phyloP scores from a whole-genome alignment of 2,329 filamentous ascomycete genomes.

The Saccharata proteae region DNA sequence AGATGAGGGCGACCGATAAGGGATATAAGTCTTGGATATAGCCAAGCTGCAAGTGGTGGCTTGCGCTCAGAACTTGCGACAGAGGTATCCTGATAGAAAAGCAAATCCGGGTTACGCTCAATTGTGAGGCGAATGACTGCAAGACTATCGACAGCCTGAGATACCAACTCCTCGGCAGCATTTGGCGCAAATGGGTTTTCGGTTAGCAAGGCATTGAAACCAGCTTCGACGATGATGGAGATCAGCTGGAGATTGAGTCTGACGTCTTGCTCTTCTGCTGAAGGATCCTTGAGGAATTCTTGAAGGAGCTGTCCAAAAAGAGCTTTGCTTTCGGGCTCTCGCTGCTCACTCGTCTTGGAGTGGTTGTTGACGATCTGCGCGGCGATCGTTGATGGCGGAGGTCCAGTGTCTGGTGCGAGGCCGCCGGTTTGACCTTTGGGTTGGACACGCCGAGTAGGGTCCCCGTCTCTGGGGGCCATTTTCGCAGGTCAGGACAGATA shows the following conservation, averaged over 20 bases:
- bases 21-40: conserved; percentile 40
- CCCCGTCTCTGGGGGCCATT: conserved; percentile 31
- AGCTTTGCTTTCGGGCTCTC: conserved; percentile 53
- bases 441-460: conserved; percentile 18
- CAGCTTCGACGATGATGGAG: conserved; percentile 69
- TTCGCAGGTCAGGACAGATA: no score
- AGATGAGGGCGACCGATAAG: conserved; percentile 32
- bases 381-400: conserved; percentile 66
- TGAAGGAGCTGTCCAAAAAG: conserved; percentile 66
- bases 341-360: conserved; percentile 49
- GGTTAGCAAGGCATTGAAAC: conserved; percentile 56
- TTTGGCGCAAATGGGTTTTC: conserved; percentile 61
- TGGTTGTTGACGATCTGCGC: conserved; percentile 78
- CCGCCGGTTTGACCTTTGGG: neutral
- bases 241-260: conserved; percentile 76
- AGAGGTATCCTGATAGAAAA: conserved; percentile 29
- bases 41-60: conserved; percentile 41
- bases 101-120: conserved; percentile 59
- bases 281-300: conserved; percentile 40
- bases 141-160: conserved; percentile 59
- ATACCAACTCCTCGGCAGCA: conserved; percentile 42
- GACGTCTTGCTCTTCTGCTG: conserved; percentile 49
- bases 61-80: conserved; percentile 18
- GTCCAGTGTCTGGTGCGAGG: no score
- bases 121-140: conserved; percentile 66